These are phyloP conservation scores for Russula emetica DNA, from an alignment of 768 basidiomycete genomes.

Conservation along the genomic window DNA sequence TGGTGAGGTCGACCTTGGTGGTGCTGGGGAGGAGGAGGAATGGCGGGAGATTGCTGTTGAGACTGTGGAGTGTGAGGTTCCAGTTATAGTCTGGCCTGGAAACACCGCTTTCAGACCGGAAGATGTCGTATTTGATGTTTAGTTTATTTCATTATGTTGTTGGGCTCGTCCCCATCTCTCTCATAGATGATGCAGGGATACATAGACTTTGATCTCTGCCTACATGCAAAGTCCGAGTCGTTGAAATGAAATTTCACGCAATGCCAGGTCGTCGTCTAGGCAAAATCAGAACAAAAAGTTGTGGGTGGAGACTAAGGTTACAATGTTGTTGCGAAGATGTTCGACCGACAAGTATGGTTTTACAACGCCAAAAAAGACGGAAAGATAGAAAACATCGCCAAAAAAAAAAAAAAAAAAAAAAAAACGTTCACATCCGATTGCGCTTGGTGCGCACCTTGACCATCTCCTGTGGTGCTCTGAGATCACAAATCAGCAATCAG, in stretches of 20 bases:
- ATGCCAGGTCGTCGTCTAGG: background rate
- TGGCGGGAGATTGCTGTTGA: constrained; percentile 72
- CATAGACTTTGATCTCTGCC: constrained; percentile 5
- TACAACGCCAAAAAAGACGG: constrained; percentile 3
- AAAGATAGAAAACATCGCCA: background rate
- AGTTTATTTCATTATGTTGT: constrained; percentile 1
- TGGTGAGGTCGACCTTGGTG: constrained; percentile 33
- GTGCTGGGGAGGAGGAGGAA: constrained; percentile 36
- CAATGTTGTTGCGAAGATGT: constrained; percentile 13
- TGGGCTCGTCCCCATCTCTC: background rate
- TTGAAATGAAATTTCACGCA: too few species aligned
- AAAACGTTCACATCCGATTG: constrained; percentile 23
- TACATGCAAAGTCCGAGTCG: background rate
- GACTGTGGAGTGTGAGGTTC: constrained; percentile 93
- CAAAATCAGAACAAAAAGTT: background rate
- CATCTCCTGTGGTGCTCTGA: constrained; percentile 27
- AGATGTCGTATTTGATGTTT: constrained; percentile 76
- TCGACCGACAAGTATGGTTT: constrained; percentile 7
- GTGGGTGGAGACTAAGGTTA: constrained; percentile 15
- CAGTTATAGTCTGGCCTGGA: constrained; percentile 82
- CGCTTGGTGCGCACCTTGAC: constrained; percentile 22
- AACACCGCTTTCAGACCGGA: constrained; percentile 81
- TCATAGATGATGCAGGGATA: constrained; percentile 6
- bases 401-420: background rate
- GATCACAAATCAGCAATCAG: background rate